A percentile compares a stretch with the other conserved stretches of the same genome.
These are phyloP conservation scores for Calonectria honghensis DNA, from an alignment of 2,329 filamentous ascomycete genomes.

Conservation along the genomic window DNA sequence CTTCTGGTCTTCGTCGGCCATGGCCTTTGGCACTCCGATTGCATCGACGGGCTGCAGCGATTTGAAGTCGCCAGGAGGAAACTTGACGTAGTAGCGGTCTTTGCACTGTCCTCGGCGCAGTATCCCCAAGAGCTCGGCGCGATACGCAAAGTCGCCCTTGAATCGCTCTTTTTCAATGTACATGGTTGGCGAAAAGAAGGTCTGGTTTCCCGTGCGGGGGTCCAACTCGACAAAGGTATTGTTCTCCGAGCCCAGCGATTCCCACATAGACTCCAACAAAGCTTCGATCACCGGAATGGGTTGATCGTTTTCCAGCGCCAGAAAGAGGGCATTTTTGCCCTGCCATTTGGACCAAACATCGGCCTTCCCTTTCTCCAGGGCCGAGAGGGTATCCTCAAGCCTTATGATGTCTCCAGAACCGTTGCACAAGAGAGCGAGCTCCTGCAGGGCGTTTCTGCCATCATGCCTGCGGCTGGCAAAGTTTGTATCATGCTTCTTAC, in stretches of 20 bases:
- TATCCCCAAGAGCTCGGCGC: neutral
- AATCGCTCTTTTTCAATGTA: constrained; percentile 9
- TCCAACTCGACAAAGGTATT: constrained; percentile 13
- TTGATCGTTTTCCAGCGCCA: constrained; percentile 34
- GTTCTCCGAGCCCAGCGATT: constrained; percentile 8
- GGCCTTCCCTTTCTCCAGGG: constrained; percentile 25
- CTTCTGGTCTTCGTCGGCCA: neutral
- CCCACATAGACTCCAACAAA: constrained; percentile 34
- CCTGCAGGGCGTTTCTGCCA: constrained; percentile 35
- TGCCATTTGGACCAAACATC: constrained; percentile 17
- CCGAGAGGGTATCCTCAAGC: constrained; percentile 32
- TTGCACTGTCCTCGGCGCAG: neutral
- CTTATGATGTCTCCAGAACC: constrained; percentile 2
- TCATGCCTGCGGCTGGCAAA: constrained; percentile 29
- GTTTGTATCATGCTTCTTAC: constrained; percentile 27
- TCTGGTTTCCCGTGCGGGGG: constrained; percentile 14
- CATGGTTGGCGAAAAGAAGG: constrained; percentile 35
- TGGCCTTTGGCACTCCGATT: neutral
- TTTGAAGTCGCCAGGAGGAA: neutral
- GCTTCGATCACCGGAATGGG: constrained; percentile 23
- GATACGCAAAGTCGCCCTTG: neutral
- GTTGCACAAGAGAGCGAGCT: constrained; percentile 26
- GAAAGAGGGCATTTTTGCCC: constrained; percentile 37
- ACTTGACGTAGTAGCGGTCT: neutral
- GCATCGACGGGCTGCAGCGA: constrained; percentile 3